These are phyloP conservation scores for Sphaerostilbella broomeana DNA, from an alignment of 2,329 filamentous ascomycete species.

Conservation along the genomic window DNA sequence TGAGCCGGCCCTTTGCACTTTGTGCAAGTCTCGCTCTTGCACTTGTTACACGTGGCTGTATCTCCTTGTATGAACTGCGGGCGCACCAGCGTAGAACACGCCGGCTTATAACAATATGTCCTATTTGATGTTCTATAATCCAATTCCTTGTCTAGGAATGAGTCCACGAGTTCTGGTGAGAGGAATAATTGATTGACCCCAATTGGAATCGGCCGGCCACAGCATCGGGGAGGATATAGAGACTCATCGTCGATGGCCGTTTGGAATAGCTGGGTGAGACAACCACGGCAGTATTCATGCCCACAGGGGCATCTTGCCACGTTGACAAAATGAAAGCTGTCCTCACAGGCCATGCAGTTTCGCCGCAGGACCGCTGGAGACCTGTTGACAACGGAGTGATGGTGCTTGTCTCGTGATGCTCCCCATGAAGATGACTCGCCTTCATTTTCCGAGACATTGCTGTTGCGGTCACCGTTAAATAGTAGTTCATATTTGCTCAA, in stretches of 20 bases:
- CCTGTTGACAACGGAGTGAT: not conserved
- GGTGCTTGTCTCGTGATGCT: not conserved
- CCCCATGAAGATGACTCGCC: conserved; percentile 3
- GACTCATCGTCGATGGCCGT: conserved; percentile 39
- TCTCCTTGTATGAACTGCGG: conserved; percentile 23
- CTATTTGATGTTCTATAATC: conserved; percentile 43
- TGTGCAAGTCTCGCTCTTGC: conserved; percentile 38
- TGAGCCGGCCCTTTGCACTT: conserved; percentile 43
- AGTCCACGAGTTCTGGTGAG: conserved; percentile 22
- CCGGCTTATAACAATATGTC: conserved; percentile 41
- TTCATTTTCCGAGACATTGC: not conserved
- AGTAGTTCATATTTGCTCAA: conserved; percentile 1
- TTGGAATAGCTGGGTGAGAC: conserved; percentile 37
- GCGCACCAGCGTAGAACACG: conserved; percentile 44
- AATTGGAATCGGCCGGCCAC: conserved; percentile 34
- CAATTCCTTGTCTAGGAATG: conserved; percentile 39
- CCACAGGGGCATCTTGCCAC: conserved; percentile 26
- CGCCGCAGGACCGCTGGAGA: not conserved
- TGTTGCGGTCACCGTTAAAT: not conserved
- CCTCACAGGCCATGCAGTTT: conserved; percentile 5
- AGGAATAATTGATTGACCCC: conserved; percentile 30
- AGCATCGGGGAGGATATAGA: conserved; percentile 50
- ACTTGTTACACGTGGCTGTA: conserved; percentile 36
- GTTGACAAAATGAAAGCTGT: conserved; percentile 1
- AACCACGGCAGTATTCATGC: conserved; percentile 46